A percentile compares a stretch with the other conserved stretches of the same genome.
Conservation (phyloP, 768 basidiomycete species). For the Psilocybe subaeruginosa region DNA sequence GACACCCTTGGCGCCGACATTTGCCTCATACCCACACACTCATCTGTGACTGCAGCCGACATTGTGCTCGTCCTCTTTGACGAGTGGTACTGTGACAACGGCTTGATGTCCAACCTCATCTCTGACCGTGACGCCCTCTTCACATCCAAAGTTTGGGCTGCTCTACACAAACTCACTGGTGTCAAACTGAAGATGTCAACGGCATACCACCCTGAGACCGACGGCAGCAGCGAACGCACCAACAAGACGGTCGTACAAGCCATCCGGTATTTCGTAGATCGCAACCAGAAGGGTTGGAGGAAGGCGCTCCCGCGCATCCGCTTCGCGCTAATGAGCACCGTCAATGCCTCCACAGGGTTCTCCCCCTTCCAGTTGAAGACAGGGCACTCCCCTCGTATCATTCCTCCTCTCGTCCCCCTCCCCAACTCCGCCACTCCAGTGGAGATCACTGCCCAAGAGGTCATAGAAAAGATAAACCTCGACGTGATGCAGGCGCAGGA, state of each 20-base stretch:
- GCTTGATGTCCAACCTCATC: slow-evolving; percentile 35
- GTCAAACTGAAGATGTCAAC: slow-evolving; percentile 36
- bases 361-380: slow-evolving; percentile 33
- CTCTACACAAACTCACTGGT: slow-evolving; percentile 28
- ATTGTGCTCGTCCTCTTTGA: slow-evolving; percentile 28
- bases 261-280: slow-evolving; percentile 28
- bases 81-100: slow-evolving; percentile 37
- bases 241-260: slow-evolving; percentile 37
- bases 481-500: slow-evolving; percentile 11
- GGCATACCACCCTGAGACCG: slow-evolving; percentile 40
- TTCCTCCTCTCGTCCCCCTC: slow-evolving; percentile 26
- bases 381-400: slow-evolving; percentile 24
- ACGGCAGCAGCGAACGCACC: slow-evolving; percentile 35
- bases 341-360: slow-evolving; percentile 33
- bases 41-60: slow-evolving; percentile 14
- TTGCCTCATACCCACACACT: slow-evolving; percentile 14
- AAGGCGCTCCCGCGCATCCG: slow-evolving; percentile 24
- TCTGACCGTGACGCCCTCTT: slow-evolving; percentile 32
- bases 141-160: slow-evolving; percentile 31
- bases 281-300: slow-evolving; percentile 36
- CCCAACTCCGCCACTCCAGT: slow-evolving; percentile 2
- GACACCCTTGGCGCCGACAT: slow-evolving; percentile 28
- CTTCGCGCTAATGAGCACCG: slow-evolving; percentile 37
- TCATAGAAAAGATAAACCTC: neutral
- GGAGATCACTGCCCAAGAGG: neutral